Base-by-base conservation (phyloP, 2,329 filamentous ascomycete species). In the Colletotrichum neosansevieriae region DNA sequence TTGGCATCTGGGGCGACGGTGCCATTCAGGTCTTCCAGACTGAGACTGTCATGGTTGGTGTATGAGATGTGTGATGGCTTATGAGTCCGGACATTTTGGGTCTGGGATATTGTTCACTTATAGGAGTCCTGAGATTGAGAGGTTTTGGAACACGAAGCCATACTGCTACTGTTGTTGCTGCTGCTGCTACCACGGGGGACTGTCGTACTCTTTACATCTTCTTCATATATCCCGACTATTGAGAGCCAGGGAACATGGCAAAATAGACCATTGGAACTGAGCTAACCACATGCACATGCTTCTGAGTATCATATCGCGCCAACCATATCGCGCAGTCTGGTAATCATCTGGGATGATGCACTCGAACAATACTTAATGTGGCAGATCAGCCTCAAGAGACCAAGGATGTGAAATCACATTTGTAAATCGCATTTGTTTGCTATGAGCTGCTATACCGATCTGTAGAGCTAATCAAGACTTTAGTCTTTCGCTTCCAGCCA, bases 1-100 rank as follows among this genome's bases (percentile, higher is more conserved):
- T 91, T 40, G 89, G 89, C 15, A 86, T 91, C 73, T 91, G 89
- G 89, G 89, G 89, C 5, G 89, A 91, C 75, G 87, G 88, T 29
- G 81, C 80, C 45, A 69, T 73, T 19, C 71, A 67, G 57, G 71
- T 69, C 36, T 72, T 70, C 62, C 63, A 71, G 63, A 64, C 38
- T 45, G 70, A 73, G 58, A 72, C 70, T 21, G 69, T 71, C 24
- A 63, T 72, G 6, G 58, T 70, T 32, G 67, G 63, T 15, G 58
- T 69, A 67, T 68, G 21, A 67, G 67, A 42, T 40, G 19, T 29
- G 19, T 11, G 15, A 58, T 29, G 24, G 11, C 4, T 3, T 17
- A 32, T 19, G 34, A 17, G 32, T 34, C 44, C 32, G 21, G 17
- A 51, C 34, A 34, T 32, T 21, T 66, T 13, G 24, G 29, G 29